phyloP scores from a whole-genome alignment of 305 asterid genomes.

The Lippia alba region DNA sequence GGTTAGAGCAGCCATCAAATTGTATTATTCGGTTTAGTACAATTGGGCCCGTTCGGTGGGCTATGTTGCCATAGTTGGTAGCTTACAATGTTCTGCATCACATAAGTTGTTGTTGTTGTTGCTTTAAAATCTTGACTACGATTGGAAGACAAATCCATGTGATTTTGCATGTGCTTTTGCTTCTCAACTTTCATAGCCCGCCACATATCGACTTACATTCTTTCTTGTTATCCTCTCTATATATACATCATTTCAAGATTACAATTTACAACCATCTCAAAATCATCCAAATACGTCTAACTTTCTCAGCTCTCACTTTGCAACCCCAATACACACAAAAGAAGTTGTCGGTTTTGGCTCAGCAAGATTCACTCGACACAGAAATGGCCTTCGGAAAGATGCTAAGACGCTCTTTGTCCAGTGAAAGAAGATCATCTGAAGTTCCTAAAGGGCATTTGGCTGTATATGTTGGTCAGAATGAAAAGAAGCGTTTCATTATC shows the following conservation, averaged over 20 bases:
- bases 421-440: slow-evolving; percentile 27
- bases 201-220: slow-evolving; percentile 19
- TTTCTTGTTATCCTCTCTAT: slow-evolving; percentile 12
- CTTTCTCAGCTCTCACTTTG: slow-evolving; percentile 5
- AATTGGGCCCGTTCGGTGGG: neutral
- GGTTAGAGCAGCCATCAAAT: neutral
- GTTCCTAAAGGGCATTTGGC: slow-evolving; percentile 33
- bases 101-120: slow-evolving; percentile 18
- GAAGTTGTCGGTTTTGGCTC: neutral
- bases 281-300: slow-evolving; percentile 3
- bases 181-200: neutral
- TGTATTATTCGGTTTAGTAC: too few species aligned
- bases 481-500: slow-evolving; percentile 30
- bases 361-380: neutral
- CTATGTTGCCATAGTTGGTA: slow-evolving; percentile 4
- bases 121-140: neutral
- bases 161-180: slow-evolving; percentile 22
- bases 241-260: slow-evolving; percentile 24
- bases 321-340: neutral
- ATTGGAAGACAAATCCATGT: slow-evolving; percentile 25
- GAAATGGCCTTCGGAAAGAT: slow-evolving; percentile 25
- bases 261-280: slow-evolving; percentile 10
- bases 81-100: slow-evolving; percentile 1
- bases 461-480: slow-evolving; percentile 10
- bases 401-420: slow-evolving; percentile 24